Base-by-base conservation (phyloP, 2,329 filamentous ascomycete genomes). In the Plectosphaerella cucumerina region DNA sequence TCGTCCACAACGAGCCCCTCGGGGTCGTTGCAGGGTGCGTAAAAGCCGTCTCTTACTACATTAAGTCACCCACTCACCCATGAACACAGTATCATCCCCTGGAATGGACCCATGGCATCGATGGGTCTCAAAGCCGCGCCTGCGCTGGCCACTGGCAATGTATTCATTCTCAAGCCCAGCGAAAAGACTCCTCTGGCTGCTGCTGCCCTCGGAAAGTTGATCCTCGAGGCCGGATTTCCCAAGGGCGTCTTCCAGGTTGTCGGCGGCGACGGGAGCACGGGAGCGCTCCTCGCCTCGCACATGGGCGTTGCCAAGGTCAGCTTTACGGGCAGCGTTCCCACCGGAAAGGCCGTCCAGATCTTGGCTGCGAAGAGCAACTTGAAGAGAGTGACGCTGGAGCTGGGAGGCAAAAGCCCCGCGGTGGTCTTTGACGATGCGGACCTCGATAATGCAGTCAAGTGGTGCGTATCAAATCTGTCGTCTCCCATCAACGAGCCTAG, bases 331-430 rank as follows among this genome's bases (percentile, higher is more conserved):
- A 84, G 86, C 53, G 84, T 86, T 6, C 68, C 73, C 14, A 88
- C 86, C 0, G 85, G 85, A 8, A 73, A 76, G 59, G 86, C 83
- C 59, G 84, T 89, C 17, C 84, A 85, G 18, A 74, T 76, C 23
- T 72, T 78, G 49, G 85, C 85, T 2, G 80, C 82, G 0, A 76
- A 76, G 44, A 76, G 76, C 60, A 86, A 87, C 81, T 54, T 65
- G 17, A 88, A 88, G 64, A 86, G 86, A 58, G 84, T 87, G 20
- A 89, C 85, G 3, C 85, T 89, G 76, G 85, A 89, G 64, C 75
- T 89, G 0, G 86, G 86, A 35, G 86, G 86, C 21, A 89, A 89
- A 64, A 84, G 78, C 31, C 84, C 86, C 1, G 75, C 84, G 44
- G 70, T 89, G 33, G 73, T 89, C 47, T 78, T 88, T 11, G 80